A percentile compares a stretch with the other conserved stretches of the same genome.
Conservation (phyloP, 2,329 filamentous ascomycete species). For the Westerdykella sp. region DNA sequence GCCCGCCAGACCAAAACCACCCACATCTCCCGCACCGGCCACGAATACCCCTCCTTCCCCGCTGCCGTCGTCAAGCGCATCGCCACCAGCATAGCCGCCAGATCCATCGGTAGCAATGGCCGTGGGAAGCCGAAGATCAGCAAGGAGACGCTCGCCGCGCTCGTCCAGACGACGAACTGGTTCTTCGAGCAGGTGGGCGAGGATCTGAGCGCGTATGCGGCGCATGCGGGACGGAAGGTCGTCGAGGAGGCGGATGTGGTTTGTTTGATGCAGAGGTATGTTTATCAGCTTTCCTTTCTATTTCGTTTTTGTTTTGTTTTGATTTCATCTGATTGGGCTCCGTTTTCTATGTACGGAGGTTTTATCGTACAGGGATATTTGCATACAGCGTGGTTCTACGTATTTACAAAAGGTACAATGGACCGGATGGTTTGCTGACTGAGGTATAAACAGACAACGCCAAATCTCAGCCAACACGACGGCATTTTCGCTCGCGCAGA, state of each 20-base stretch:
- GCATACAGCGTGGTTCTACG: constrained; percentile 1
- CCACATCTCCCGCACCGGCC: constrained; percentile 62
- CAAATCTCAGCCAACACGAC: constrained; percentile 66
- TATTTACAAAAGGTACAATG: neutral
- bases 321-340: neutral
- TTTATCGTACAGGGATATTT: constrained; percentile 11
- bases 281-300: constrained; percentile 13
- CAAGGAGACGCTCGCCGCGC: constrained; percentile 65
- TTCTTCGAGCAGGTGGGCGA: constrained; percentile 85
- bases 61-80: constrained; percentile 64
- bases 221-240: constrained; percentile 74
- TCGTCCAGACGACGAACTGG: constrained; percentile 80
- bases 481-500: constrained; percentile 78
- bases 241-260: constrained; percentile 82
- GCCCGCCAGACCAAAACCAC: constrained; percentile 44
- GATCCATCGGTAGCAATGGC: constrained; percentile 51
- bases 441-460: constrained; percentile 58
- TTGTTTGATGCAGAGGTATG: constrained; percentile 75
- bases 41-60: constrained; percentile 70
- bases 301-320: neutral
- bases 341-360: too few species aligned
- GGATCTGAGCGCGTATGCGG: constrained; percentile 71
- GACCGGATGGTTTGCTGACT: constrained; percentile 22
- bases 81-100: constrained; percentile 60
- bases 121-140: constrained; percentile 57